Conservation (phyloP, 208 protist genomes). For the Wallacemonas collosoma region DNA sequence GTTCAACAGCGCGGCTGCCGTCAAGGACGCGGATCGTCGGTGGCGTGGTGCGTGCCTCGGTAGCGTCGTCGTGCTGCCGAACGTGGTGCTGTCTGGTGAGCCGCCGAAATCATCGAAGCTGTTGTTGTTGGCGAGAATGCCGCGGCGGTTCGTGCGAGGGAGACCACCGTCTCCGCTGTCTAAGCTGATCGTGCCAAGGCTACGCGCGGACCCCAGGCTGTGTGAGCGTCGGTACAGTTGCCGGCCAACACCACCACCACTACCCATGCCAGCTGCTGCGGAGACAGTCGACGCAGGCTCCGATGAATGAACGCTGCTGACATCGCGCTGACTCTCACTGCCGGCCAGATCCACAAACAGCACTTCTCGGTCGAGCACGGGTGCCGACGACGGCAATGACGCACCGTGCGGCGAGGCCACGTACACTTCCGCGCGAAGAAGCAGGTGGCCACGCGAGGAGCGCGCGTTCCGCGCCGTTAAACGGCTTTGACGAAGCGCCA, state of each 20-base stretch:
- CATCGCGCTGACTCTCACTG: constrained; percentile 53
- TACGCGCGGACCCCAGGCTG: background rate
- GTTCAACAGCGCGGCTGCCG: background rate
- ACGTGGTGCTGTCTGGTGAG: constrained; percentile 14
- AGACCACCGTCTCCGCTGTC: background rate
- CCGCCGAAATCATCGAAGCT: constrained; percentile 8
- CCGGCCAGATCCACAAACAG: constrained; percentile 74
- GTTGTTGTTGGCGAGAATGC: constrained; percentile 3
- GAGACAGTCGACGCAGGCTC: background rate
- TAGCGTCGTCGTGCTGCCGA: background rate
- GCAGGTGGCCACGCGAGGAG: constrained; percentile 54
- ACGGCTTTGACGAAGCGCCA: constrained; percentile 42
- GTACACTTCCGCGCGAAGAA: constrained; percentile 42
- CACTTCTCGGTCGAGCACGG: constrained; percentile 27
- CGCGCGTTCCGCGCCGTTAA: constrained; percentile 49
- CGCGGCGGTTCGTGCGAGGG: constrained; percentile 6
- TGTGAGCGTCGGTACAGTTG: background rate
- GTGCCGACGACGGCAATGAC: background rate
- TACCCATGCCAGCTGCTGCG: background rate
- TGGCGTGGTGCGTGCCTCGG: background rate
- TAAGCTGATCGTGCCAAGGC: constrained; percentile 6
- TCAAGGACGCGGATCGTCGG: constrained; percentile 7
- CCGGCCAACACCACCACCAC: background rate
- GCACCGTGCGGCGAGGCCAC: background rate
- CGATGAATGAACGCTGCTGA: too few species aligned